A percentile compares a stretch with the other conserved stretches of the same genome.
Evolutionary conservation across 345 rosid species (phyloP).

Genomic region (Anacardium occidentale): DNA sequence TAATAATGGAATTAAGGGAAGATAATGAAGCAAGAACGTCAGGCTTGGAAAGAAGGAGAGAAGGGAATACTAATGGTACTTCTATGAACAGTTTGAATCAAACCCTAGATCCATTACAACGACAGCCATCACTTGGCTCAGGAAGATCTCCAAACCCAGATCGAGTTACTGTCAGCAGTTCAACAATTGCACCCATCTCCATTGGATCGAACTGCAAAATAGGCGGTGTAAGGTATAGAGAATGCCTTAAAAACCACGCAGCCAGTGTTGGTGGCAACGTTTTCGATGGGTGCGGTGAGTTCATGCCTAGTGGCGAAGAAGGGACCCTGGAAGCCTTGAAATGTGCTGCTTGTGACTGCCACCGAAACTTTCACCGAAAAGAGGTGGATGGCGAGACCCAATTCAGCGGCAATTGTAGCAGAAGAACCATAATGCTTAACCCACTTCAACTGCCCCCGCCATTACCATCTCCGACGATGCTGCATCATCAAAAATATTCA

Average conservation of each 20-base stretch:
- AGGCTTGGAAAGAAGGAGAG: constrained; percentile 45
- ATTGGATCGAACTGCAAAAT: constrained; percentile 35
- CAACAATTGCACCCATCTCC: constrained; percentile 29
- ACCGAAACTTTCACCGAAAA: constrained; percentile 91
- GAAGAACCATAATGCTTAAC: constrained; percentile 36
- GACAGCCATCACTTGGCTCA: constrained; percentile 20
- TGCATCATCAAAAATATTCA: constrained; percentile 40
- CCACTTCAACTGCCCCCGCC: constrained; percentile 60
- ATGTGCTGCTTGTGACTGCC: constrained; percentile 95
- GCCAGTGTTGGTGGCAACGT: constrained; percentile 82
- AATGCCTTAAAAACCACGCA: constrained; percentile 90
- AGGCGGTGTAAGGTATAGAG: constrained; percentile 53
- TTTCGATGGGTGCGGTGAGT: constrained; percentile 93
- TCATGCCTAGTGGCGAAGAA: constrained; percentile 94
- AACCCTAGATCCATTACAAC: constrained; percentile 66
- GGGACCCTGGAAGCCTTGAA: constrained; percentile 75
- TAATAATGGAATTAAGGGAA: constrained; percentile 45
- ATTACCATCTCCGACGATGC: constrained; percentile 38
- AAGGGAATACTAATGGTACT: constrained; percentile 45
- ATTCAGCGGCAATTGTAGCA: constrained; percentile 24
- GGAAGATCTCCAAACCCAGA: constrained; percentile 38
- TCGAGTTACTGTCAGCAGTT: constrained; percentile 30
- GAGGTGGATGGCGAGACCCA: constrained; percentile 58
- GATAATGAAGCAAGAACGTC: constrained; percentile 40
- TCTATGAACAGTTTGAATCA: constrained; percentile 46